A percentile compares a stretch with the other conserved stretches of the same genome.
phyloP scores from a whole-genome alignment of 2,329 filamentous ascomycete species.

The Myriosclerotinia curreyana region DNA sequence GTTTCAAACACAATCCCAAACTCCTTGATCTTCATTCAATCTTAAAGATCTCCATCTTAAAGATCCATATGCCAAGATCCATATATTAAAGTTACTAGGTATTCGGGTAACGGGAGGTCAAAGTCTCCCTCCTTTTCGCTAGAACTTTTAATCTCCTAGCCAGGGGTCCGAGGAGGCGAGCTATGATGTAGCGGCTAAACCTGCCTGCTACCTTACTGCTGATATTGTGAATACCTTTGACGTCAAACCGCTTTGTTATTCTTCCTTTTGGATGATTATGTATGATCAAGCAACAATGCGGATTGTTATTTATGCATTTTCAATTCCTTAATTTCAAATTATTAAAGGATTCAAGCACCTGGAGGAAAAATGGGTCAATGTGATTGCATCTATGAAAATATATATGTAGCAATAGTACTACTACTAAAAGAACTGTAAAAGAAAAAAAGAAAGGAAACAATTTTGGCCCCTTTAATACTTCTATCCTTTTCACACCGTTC shows the following conservation, averaged over 20 bases:
- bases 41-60: slow-evolving; percentile 21
- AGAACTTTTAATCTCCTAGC: slow-evolving; percentile 1
- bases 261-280: background rate
- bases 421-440: background rate
- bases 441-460: slow-evolving; percentile 4
- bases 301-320: background rate
- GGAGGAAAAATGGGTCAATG: slow-evolving; percentile 4
- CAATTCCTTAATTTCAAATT: background rate
- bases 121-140: background rate
- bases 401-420: slow-evolving; percentile 11
- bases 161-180: background rate
- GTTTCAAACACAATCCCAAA: slow-evolving; percentile 14
- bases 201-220: too few species aligned
- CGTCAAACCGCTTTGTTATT: background rate
- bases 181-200: slow-evolving; percentile 6
- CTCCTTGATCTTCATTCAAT: slow-evolving; percentile 20
- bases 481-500: too few species aligned
- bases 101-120: background rate
- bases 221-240: background rate
- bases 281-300: background rate
- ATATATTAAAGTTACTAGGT: slow-evolving; percentile 19
- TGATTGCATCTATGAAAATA: slow-evolving; percentile 2
- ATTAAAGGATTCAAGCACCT: background rate
- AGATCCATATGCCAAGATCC: slow-evolving; percentile 18
- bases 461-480: too few species aligned